Evolutionary conservation across 805 yeast species (phyloP).

Genomic region (Candida endomychidarum): DNA sequence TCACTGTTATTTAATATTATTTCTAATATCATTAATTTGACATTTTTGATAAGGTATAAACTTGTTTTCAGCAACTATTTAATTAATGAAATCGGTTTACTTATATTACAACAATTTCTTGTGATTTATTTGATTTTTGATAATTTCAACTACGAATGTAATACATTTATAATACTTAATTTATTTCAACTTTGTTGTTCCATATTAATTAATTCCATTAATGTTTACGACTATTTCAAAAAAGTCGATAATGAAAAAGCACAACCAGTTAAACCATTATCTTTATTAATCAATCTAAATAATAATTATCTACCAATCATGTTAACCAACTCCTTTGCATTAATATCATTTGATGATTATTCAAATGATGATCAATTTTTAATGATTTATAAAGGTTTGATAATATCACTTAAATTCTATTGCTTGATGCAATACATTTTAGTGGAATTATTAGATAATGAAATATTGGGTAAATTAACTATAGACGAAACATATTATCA

Average conservation of each 20-base stretch:
- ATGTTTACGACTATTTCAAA: constrained; percentile 10
- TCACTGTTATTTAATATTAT: constrained; percentile 10
- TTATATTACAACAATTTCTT: constrained; percentile 21
- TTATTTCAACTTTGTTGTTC: constrained; percentile 17
- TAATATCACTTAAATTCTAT: constrained; percentile 31
- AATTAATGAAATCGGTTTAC: constrained; percentile 22
- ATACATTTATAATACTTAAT: background rate
- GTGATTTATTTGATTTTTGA: constrained; percentile 9
- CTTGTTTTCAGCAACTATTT: constrained; percentile 11
- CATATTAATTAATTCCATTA: constrained; percentile 12
- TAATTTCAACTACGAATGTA: background rate
- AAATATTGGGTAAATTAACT: constrained; percentile 3
- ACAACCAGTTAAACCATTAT: background rate
- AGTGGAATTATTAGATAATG: constrained; percentile 20
- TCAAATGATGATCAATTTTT: background rate
- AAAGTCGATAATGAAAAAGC: background rate
- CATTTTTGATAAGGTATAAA: constrained; percentile 30
- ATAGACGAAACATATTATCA: no score
- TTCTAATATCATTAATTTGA: constrained; percentile 26
- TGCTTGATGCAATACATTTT: constrained; percentile 34
- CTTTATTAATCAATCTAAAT: constrained; percentile 26
- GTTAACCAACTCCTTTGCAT: constrained; percentile 35
- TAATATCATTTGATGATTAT: constrained; percentile 16
- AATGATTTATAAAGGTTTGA: constrained; percentile 20
- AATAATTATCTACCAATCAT: constrained; percentile 36